Conservation (phyloP, 805 yeast genomes). For the Dipodascopsis tothii region DNA sequence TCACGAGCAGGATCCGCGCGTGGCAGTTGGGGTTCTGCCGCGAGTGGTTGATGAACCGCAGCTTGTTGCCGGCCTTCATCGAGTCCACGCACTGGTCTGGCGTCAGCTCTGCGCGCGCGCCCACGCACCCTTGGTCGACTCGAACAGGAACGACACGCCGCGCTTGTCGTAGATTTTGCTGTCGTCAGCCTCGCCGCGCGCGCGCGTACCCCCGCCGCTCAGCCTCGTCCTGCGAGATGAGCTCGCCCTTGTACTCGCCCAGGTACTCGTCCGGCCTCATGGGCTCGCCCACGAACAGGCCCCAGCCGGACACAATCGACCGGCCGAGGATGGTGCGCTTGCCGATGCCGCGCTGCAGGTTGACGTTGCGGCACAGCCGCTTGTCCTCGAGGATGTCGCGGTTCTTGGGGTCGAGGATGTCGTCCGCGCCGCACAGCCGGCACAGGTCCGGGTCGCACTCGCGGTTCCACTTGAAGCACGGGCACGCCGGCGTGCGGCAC, state of each 20-base stretch:
- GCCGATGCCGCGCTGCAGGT: slow-evolving; percentile 15
- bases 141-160: slow-evolving; percentile 19
- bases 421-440: slow-evolving; percentile 19
- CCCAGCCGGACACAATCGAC: slow-evolving; percentile 19
- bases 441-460: slow-evolving; percentile 22
- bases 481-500: slow-evolving; percentile 19
- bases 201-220: slow-evolving; percentile 19
- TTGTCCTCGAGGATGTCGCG: slow-evolving; percentile 15
- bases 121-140: slow-evolving; percentile 12
- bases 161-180: slow-evolving; percentile 20
- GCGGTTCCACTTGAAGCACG: slow-evolving; percentile 21
- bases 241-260: slow-evolving; percentile 21
- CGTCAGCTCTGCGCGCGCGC: background rate
- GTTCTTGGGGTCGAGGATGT: slow-evolving; percentile 18
- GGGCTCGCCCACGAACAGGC: slow-evolving; percentile 19
- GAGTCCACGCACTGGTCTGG: slow-evolving; percentile 21
- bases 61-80: slow-evolving; percentile 18
- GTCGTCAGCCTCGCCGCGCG: background rate
- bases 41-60: slow-evolving; percentile 20
- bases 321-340: slow-evolving; percentile 17
- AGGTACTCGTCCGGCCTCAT: slow-evolving; percentile 17
- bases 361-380: slow-evolving; percentile 15
- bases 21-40: slow-evolving; percentile 19
- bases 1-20: slow-evolving; percentile 18
- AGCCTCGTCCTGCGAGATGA: slow-evolving; percentile 20